Evolutionary conservation across 2,329 filamentous ascomycete species (phyloP), one percentile per base, ranked within the genome.

Genomic region (Diaporthe ilicicola): DNA sequence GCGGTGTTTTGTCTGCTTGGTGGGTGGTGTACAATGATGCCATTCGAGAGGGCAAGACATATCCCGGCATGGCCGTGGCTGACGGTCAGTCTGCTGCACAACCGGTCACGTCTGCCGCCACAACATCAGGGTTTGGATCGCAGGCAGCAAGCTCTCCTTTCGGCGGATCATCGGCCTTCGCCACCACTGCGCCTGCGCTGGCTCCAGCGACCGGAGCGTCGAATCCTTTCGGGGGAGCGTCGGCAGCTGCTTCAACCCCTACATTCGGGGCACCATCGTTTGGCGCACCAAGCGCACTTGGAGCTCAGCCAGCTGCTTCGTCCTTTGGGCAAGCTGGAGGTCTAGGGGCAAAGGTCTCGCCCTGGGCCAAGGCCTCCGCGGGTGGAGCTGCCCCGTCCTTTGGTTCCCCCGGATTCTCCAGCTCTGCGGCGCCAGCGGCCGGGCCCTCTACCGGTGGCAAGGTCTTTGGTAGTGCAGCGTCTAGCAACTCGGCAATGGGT

Each of bases 11-110:
- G 19, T 90, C 90, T 55, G 88, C 91, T 15, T 99, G 95, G 94
- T 98, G 95, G 94, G 83, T 98, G 53, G 88, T 98, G 24, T 98
- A 98, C 82, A 90, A 92, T 44, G 94, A 97, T 51, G 94, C 95
- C 2, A 91, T 99, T 73, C 89, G 91, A 71, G 85, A 91, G 75
- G 91, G 91, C 4, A 90, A 89, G 8, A 88, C 89, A 0, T 98
- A 94, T 79, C 88, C 92, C 50, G 93, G 92, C 5, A 84, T 98
- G 74, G 83, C 86, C 50, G 83, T 82, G 54, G 84, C 83, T 39
- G 83, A 85, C 70, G 80, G 81, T 2, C 76, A 79, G 4, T 71
- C 82, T 9, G 73, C 79, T 1, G 76, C 80, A 10, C 81, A 67
- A 75, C 77, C 81, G 72, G 78, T 81, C 54, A 75, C 82, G 29